phyloP scores from a whole-genome alignment of 768 basidiomycete genomes.

The Mycena amicta region DNA sequence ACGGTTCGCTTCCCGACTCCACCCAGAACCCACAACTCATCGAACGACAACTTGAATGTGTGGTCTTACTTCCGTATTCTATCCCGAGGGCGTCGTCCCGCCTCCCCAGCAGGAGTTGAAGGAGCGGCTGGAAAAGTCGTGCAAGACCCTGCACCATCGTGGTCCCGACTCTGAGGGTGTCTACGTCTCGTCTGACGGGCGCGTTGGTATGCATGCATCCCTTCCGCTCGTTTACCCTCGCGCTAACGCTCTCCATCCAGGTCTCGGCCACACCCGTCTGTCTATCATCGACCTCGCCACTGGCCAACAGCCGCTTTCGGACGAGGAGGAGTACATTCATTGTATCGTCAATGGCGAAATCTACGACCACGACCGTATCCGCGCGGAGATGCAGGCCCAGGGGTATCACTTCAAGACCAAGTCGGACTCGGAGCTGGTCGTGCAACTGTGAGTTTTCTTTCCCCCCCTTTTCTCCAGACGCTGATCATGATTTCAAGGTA shows the following conservation, averaged over 20 bases:
- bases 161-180: slow-evolving; percentile 18
- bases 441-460: slow-evolving; percentile 15
- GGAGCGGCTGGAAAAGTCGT: slow-evolving; percentile 6
- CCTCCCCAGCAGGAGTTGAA: not conserved
- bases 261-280: slow-evolving; percentile 20
- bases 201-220: slow-evolving; percentile 11
- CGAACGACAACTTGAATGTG: too few species aligned
- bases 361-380: slow-evolving; percentile 23
- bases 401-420: slow-evolving; percentile 20
- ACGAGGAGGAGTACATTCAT: slow-evolving; percentile 20
- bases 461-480: not conserved
- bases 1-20: too few species aligned
- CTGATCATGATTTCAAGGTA: slow-evolving; percentile 9
- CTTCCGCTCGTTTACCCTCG: not conserved
- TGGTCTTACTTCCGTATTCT: not conserved
- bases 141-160: slow-evolving; percentile 14
- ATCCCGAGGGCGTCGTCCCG: not conserved
- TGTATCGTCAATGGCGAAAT: slow-evolving; percentile 21
- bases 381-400: slow-evolving; percentile 12
- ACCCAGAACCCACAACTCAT: too few species aligned
- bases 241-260: slow-evolving; percentile 3
- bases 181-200: slow-evolving; percentile 15
- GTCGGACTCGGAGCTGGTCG: slow-evolving; percentile 24
- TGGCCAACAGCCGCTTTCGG: slow-evolving; percentile 24
- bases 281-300: slow-evolving; percentile 23